Conservation (phyloP, 768 basidiomycete species). For the Pisolithus tinctorius region DNA sequence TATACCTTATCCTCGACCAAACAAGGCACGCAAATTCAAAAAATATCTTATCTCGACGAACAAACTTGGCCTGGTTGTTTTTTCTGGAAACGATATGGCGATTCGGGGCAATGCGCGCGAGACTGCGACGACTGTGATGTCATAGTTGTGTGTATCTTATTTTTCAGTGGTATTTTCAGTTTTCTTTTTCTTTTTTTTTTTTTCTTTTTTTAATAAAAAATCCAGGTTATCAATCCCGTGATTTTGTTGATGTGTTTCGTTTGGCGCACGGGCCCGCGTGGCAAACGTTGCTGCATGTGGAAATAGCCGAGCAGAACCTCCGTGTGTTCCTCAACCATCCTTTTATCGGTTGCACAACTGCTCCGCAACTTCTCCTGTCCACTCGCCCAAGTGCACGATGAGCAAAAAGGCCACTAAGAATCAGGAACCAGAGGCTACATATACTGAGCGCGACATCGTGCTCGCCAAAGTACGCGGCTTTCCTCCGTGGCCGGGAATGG, state of each 20-base stretch:
- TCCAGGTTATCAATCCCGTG: conserved; percentile 21
- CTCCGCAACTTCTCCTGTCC: conserved; percentile 13
- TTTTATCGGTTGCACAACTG: conserved; percentile 31
- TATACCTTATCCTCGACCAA: conserved; percentile 26
- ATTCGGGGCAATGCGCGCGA: conserved; percentile 13
- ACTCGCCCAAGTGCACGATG: conserved; percentile 24
- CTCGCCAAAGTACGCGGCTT: conserved; percentile 91
- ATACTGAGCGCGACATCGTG: conserved; percentile 75
- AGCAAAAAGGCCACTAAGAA: conserved; percentile 48
- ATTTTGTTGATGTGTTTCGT: conserved; percentile 31
- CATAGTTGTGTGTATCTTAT: conserved; percentile 20
- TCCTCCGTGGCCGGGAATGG: conserved; percentile 94
- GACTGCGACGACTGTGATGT: conserved; percentile 15
- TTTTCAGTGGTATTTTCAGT: conserved; percentile 23
- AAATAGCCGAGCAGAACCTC: conserved; percentile 36
- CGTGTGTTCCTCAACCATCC: conserved; percentile 35
- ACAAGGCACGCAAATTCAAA: conserved; percentile 21
- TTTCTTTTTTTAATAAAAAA: not conserved
- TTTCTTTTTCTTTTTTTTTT: not conserved
- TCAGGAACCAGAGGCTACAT: conserved; percentile 39
- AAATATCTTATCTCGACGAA: conserved; percentile 2
- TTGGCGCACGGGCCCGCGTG: conserved; percentile 33
- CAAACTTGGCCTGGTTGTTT: not conserved
- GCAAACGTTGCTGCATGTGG: conserved; percentile 32
- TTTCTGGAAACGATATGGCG: conserved; percentile 9